Evolutionary conservation across 2,329 filamentous ascomycete species (phyloP), one percentile per base, ranked within the genome.

Genomic region (Trichoderma semiorbis): DNA sequence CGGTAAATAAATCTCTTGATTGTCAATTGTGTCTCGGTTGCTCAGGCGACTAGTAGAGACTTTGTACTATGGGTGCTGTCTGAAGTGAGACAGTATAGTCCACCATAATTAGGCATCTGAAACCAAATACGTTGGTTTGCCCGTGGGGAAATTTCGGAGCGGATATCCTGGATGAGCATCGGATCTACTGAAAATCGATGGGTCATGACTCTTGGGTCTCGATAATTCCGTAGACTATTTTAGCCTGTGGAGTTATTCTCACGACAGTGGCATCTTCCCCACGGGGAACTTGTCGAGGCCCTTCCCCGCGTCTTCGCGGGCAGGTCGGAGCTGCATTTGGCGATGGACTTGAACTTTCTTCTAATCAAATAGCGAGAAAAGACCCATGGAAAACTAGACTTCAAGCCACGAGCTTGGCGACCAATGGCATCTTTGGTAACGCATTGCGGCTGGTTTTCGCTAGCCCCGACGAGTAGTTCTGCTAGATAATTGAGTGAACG

Each of bases 271-370:
- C 34, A 39, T 39, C 34, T 63, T 63, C 61, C 61, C 61, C 61
- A 63, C 32, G 61, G 61, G 61, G 61, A 28, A 63, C 10, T 21
- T 53, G 43, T 16, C n/a, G 21, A 24, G 47, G 4, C 26, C 16
- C 63, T 53, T 66, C 63, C 63, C 63, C 63, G 43, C 63, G 28
- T 55, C 47, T 66, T 66, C 63, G 63, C 63, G 63, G 63, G 26
- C 63, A 66, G 43, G 28, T 55, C 63, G 63, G 63, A 66, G 36
- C 11, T 18, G 36, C 24, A 30, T 28, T 47, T 63, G 36, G 60
- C 12, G 34, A 63, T 63, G 24, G 24, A 21, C 24, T 21, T 32
- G 16, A 63, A 30, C 61, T 30, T 47, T 47, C 43, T 53, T 18
- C 43, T 53, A 34, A 30, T 65, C 24, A 26, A 30, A 28, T 26